Base-by-base conservation (phyloP, 495 filamentous ascomycete species). In the Elasticomyces elasticus region DNA sequence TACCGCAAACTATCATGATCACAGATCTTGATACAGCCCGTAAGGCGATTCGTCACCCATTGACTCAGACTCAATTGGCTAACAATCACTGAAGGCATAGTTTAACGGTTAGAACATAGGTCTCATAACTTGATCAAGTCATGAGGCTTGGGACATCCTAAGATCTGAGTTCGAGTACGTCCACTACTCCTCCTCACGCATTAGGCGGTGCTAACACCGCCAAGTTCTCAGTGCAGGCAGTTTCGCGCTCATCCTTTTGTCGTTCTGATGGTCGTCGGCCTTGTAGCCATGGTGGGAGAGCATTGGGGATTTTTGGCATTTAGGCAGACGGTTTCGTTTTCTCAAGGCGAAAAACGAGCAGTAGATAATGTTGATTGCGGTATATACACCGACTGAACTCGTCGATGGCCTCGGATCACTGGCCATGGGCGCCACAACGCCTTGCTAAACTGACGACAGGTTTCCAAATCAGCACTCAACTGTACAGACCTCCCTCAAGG, bases 41-140 rank as follows among this genome's bases (percentile, higher is more conserved):
- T n/a, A n/a, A n/a, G 10, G 19, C 22, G 20, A 11, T 48, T 9
- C 17, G 5, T 22, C 20, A 28, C 9, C 19, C 19, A 9, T 9
- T 24, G 6, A 23, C 19, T 22, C 44, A 28, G 10, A 11, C 28
- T 7, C 12, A 11, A 13, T 48, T 48, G 10, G 22, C 27, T 19
- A 37, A n/a, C 47, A 33, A 33, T 33, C 15, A 33, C 35, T n/a
- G 50, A 35, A 35, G 37, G 37, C 22, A 26, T 53, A 53, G 50
- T 53, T 53, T 53, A 53, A 53, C 40, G 50, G 50, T 53, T 24
- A 53, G 50, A 53, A 53, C 50, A 53, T 53, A 22, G 50, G 50
- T 53, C 50, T 53, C 50, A 53, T 53, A 53, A 17, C 13, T 31
- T 23, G 33, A 27, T 33, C 12, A 23, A 20, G 17, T 30, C 50